Conservation (phyloP, 1,284 basidiomycete species). For the Sutorius eximius region DNA sequence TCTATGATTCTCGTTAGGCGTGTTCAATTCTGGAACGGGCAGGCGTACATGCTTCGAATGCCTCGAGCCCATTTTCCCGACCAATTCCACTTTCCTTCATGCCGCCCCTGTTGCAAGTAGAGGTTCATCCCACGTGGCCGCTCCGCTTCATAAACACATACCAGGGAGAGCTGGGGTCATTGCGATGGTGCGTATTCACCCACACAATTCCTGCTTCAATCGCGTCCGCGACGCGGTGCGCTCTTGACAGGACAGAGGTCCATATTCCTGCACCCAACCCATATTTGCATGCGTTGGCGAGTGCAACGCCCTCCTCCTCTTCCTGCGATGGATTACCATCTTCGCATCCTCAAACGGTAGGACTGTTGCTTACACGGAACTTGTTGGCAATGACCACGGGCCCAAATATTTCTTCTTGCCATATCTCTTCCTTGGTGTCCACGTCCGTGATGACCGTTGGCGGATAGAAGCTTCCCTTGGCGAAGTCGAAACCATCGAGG, state of each 20-base stretch:
- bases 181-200: conserved; percentile 86
- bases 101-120: conserved; percentile 59
- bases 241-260: conserved; percentile 71
- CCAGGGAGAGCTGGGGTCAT: conserved; percentile 86
- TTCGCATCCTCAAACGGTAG: background rate
- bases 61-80: conserved; percentile 78
- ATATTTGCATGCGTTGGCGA: conserved; percentile 78
- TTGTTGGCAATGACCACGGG: conserved; percentile 71
- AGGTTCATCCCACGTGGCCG: conserved; percentile 1
- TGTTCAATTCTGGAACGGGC: background rate
- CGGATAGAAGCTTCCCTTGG: conserved; percentile 69
- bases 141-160: conserved; percentile 34
- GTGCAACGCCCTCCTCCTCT: conserved; percentile 61
- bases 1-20: conserved; percentile 44
- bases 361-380: conserved; percentile 50
- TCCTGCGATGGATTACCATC: conserved; percentile 39
- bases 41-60: conserved; percentile 67
- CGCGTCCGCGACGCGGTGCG: conserved; percentile 64
- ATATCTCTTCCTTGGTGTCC: conserved; percentile 59
- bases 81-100: conserved; percentile 85
- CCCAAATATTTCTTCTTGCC: conserved; percentile 82
- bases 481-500: conserved; percentile 69
- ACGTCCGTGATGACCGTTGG: conserved; percentile 72
- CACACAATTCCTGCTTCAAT: conserved; percentile 78
- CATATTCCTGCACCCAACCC: conserved; percentile 80